Evolutionary conservation across 306 rosid species (phyloP), one percentile per base, ranked within the genome.

Genomic region (Vicia sativa): DNA sequence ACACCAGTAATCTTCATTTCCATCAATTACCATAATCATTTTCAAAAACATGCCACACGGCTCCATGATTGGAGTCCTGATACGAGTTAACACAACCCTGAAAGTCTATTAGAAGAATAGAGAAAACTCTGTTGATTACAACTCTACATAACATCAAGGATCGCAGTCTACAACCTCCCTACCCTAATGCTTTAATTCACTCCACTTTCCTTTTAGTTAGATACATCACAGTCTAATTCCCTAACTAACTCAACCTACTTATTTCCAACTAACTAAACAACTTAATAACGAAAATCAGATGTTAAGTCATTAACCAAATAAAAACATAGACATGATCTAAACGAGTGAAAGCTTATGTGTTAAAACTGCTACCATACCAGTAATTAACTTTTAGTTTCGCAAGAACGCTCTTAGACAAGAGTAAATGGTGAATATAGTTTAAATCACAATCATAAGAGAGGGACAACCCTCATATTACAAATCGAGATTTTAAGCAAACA

Each of bases 251-350:
- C 11, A 26, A 55, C 19, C 61, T 26, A 6, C 26, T 26, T 25
- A 28, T 13, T 3, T 26, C 61, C 37, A 55, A 9, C 61, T 2
- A 3, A 26, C 61, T 26, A 54, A 54, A 25, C 23, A 54, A 54
- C 11, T 11, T 15, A 39, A 29, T 18, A 19, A 6, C 48, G 6
- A 6, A 11, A 38, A 3, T 6, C 37, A 5, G 26, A 34, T 9
- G 2, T 34, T 7, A 34, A 16, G 2, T 9, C 14, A 3, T 3
- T 61, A 37, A 15, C 14, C 65, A 29, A 15, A 15, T 23, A 59
- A 34, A 57, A 57, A 57, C 38, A 74, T 57, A 57, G 6, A 58
- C 35, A 46, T 74, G 5, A 35, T 66, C 44, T n/a, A 35, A 38
- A 54, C 55, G 14, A 9, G 12, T 11, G 29, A 4, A 11, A 29